phyloP scores from a whole-genome alignment of 139 green algal species.

The Micromonas pusilla region DNA sequence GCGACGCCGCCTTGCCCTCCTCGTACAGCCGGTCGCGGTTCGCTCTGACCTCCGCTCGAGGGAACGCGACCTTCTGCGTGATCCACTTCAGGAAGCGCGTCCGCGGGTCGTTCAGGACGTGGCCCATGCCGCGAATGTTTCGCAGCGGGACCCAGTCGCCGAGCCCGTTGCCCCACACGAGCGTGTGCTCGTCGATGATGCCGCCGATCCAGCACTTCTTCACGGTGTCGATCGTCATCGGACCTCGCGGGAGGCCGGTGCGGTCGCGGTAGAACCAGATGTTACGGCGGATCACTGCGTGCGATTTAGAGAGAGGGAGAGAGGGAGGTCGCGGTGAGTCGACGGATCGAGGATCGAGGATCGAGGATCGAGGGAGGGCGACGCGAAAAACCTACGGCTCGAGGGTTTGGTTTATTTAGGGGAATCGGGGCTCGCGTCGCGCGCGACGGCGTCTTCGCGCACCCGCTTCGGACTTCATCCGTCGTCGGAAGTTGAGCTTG shows the following conservation, averaged over 20 bases:
- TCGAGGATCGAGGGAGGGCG: too few species aligned
- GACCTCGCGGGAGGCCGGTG: conserved; percentile 28
- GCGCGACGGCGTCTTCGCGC: too few species aligned
- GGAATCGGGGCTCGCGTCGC: too few species aligned
- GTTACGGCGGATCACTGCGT: conserved; percentile 22
- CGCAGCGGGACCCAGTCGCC: conserved; percentile 28
- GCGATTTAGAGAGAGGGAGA: not conserved
- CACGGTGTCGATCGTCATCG: conserved; percentile 27
- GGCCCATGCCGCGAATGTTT: conserved; percentile 27
- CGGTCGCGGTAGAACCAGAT: conserved; percentile 43
- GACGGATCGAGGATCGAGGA: too few species aligned
- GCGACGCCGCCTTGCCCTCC: not conserved
- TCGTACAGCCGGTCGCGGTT: not conserved
- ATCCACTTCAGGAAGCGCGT: not conserved
- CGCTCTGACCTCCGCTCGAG: not conserved
- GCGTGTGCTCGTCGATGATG: conserved; percentile 39
- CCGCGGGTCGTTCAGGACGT: not conserved
- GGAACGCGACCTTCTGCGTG: not conserved
- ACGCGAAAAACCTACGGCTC: too few species aligned
- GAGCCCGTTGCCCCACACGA: conserved; percentile 39
- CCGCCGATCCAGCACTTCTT: conserved; percentile 30
- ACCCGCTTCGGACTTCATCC: not conserved
- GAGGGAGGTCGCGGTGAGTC: too few species aligned
- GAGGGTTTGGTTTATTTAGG: too few species aligned
- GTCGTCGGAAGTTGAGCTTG: not conserved